A percentile compares a stretch with the other conserved stretches of the same genome.
These are phyloP conservation scores for Puccinia hordei DNA, from an alignment of 1,284 basidiomycete genomes.

Conservation along the genomic window DNA sequence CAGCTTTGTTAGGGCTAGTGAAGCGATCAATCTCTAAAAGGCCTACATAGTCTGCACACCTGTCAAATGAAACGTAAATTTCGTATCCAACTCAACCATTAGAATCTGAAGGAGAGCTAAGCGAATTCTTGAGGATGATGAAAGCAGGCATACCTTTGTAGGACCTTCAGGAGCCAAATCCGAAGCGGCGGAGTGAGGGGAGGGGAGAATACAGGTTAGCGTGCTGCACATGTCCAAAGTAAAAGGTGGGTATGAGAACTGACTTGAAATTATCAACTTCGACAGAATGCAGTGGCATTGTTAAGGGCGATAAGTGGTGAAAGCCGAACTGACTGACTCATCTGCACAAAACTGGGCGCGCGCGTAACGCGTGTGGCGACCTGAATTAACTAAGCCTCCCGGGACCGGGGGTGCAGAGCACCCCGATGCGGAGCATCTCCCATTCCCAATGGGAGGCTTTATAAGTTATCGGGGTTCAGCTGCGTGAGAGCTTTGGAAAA, in stretches of 20 bases:
- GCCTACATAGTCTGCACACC: conserved; percentile 22
- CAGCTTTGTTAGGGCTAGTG: not conserved
- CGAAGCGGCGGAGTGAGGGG: not conserved
- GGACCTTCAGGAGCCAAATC: conserved; percentile 9
- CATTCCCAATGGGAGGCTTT: too few species aligned
- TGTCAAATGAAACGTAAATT: conserved; percentile 7
- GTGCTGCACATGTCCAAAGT: not conserved
- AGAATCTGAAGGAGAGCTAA: not conserved
- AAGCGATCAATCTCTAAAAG: not conserved
- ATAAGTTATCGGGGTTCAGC: too few species aligned
- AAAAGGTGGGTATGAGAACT: not conserved
- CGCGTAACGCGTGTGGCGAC: too few species aligned
- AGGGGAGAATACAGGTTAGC: not conserved
- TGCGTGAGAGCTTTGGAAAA: too few species aligned
- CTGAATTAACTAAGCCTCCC: too few species aligned
- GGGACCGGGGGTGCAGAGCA: too few species aligned
- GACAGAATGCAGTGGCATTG: conserved; percentile 43
- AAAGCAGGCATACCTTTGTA: conserved; percentile 37
- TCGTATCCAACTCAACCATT: not conserved
- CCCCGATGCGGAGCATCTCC: too few species aligned
- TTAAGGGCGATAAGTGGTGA: not conserved
- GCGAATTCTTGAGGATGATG: not conserved
- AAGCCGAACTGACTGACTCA: too few species aligned
- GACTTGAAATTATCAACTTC: conserved; percentile 50
- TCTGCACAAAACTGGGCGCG: too few species aligned